Conservation (phyloP, 495 filamentous ascomycete species). For the Daldinia loculata region DNA sequence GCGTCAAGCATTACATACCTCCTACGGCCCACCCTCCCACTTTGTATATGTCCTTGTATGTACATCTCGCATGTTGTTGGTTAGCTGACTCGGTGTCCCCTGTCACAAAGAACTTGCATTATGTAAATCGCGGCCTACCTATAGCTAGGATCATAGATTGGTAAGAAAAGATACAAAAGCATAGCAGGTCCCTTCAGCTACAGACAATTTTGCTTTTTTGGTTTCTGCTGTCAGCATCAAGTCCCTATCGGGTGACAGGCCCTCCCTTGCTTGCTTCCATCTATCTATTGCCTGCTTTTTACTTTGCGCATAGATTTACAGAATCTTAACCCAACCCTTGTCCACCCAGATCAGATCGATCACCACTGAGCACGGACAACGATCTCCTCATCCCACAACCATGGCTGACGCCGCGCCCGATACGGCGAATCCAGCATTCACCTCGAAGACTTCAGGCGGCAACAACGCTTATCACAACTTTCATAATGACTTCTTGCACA, state of each 20-base stretch:
- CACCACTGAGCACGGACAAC: constrained; percentile 14
- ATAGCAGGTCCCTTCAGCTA: constrained; percentile 32
- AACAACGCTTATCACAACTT: constrained; percentile 76
- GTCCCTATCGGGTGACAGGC: constrained; percentile 24
- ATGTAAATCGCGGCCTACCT: constrained; percentile 6
- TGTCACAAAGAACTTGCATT: constrained; percentile 19
- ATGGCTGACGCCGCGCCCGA: constrained; percentile 37
- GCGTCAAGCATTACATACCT: neutral
- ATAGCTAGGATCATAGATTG: constrained; percentile 2
- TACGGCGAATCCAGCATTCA: constrained; percentile 23
- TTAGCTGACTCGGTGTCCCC: constrained; percentile 28
- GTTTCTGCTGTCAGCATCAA: constrained; percentile 22
- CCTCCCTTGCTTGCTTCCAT: constrained; percentile 28
- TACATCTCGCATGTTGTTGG: constrained; percentile 31
- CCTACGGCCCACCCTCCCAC: constrained; percentile 8
- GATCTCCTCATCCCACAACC: neutral
- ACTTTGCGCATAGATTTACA: constrained; percentile 27
- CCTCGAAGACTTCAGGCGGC: constrained; percentile 64
- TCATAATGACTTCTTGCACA: constrained; percentile 68
- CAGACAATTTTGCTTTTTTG: constrained; percentile 7
- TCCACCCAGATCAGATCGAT: constrained; percentile 5
- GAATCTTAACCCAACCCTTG: constrained; percentile 14
- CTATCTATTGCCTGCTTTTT: constrained; percentile 27
- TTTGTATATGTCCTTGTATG: neutral
- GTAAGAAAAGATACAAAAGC: constrained; percentile 30